Percentiles rank a stretch among this genome's conserved stretches.
Evolutionary conservation across 257 asterid species (phyloP).

Genomic region (Verbena officinalis): DNA sequence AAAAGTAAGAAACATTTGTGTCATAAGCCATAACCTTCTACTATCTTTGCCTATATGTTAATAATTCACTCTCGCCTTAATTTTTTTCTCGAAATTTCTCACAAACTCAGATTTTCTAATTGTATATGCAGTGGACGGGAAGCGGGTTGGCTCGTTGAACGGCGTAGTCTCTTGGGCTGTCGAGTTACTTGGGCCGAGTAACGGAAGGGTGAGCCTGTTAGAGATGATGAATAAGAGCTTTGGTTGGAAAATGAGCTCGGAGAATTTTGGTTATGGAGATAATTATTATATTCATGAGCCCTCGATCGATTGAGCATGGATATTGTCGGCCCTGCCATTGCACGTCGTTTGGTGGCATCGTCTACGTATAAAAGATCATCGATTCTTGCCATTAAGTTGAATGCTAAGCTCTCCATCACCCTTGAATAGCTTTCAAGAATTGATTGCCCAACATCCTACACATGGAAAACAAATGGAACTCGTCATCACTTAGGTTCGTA

Average conservation of each 20-base stretch:
- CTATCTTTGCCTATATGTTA: conserved; percentile 19
- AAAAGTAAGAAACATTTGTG: background rate
- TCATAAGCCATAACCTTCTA: too few species aligned
- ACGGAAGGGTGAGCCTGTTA: conserved; percentile 43
- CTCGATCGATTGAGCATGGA: conserved; percentile 39
- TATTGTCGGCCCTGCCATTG: conserved; percentile 46
- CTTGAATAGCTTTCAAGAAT: conserved; percentile 96
- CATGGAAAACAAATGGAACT: conserved; percentile 11
- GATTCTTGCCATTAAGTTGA: conserved; percentile 75
- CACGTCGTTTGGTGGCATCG: conserved; percentile 76
- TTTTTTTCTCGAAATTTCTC: background rate
- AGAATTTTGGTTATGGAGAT: conserved; percentile 45
- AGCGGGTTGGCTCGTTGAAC: conserved; percentile 44
- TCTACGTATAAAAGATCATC: conserved; percentile 85
- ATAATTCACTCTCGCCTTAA: background rate
- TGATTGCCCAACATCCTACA: conserved; percentile 92
- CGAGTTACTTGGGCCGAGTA: conserved; percentile 40
- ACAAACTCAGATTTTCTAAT: conserved; percentile 25
- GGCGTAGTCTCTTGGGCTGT: conserved; percentile 41
- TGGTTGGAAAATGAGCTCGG: conserved; percentile 48
- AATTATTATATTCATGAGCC: conserved; percentile 30
- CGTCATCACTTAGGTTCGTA: too few species aligned
- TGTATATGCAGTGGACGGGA: conserved; percentile 19
- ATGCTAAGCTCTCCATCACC: conserved; percentile 89
- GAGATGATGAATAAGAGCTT: conserved; percentile 46